Conservation (phyloP, 345 rosid genomes). For the Acer yangbiense region DNA sequence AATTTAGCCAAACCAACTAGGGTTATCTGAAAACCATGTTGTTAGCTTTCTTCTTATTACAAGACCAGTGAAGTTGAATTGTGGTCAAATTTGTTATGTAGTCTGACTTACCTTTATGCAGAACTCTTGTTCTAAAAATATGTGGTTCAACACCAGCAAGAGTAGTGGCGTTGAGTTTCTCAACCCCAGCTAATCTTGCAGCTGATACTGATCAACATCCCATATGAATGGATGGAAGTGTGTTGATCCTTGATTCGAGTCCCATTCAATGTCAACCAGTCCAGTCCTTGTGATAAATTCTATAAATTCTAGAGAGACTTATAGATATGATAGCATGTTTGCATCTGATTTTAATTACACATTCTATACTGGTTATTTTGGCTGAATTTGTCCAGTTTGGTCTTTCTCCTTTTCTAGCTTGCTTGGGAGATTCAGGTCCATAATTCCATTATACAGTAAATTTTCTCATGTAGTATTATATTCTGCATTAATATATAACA, state of each 20-base stretch:
- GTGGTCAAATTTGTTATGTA: not conserved
- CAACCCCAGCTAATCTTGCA: too few relatives aligned
- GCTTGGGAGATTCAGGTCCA: not conserved
- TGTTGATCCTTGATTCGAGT: too few relatives aligned
- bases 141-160: not conserved
- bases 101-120: not conserved
- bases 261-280: too few relatives aligned
- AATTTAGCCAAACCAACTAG: not conserved
- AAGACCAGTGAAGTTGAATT: not conserved
- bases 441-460: not conserved
- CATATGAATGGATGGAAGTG: too few relatives aligned
- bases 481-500: conserved; percentile 3
- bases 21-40: not conserved
- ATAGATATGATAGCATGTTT: not conserved
- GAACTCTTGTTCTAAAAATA: not conserved
- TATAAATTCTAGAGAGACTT: not conserved
- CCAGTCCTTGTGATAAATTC: too few relatives aligned
- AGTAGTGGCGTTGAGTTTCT: too few relatives aligned
- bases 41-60: not conserved
- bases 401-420: not conserved
- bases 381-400: not conserved
- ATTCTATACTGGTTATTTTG: not conserved
- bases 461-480: not conserved
- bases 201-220: too few relatives aligned
- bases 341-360: not conserved